A percentile compares a stretch with the other conserved stretches of the same genome.
Evolutionary conservation across 2,329 filamentous ascomycete genomes (phyloP).

Genomic region (Nannizziopsis barbatae): DNA sequence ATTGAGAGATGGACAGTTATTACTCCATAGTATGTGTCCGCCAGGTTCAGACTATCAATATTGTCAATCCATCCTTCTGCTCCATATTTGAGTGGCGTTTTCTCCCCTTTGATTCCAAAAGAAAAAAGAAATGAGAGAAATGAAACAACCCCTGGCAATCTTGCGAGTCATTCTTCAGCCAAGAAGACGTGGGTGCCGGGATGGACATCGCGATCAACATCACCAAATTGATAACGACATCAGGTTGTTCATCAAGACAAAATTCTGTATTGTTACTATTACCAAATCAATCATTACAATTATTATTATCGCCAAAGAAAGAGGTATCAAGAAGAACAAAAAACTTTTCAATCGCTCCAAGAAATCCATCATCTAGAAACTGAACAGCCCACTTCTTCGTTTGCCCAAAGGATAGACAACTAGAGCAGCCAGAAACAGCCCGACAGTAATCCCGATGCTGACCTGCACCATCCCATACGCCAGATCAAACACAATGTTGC

Average conservation of each 20-base stretch:
- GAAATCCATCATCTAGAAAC: constrained; percentile 23
- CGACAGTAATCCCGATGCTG: constrained; percentile 39
- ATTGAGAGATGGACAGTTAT: no score
- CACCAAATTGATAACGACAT: constrained; percentile 2
- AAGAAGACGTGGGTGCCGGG: not conserved
- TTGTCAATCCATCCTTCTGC: no score
- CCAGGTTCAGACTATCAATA: no score
- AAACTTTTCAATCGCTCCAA: no score
- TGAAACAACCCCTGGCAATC: not conserved
- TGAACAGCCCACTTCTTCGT: constrained; percentile 37
- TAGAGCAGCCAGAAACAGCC: constrained; percentile 37
- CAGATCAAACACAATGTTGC: constrained; percentile 32
- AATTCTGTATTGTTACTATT: no score
- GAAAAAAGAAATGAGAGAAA: not conserved
- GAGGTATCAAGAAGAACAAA: no score
- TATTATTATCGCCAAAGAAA: no score
- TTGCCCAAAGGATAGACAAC: constrained; percentile 39
- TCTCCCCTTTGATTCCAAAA: no score
- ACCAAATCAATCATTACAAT: no score
- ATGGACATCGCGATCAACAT: not conserved
- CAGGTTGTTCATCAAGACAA: no score
- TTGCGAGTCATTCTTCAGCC: constrained; percentile 5
- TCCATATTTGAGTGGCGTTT: no score
- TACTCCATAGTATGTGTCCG: no score
- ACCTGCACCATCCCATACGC: constrained; percentile 40